Evolutionary conservation across 306 rosid genomes (phyloP), one percentile per base, ranked within the genome.

Genomic region (Castanea sativa): DNA sequence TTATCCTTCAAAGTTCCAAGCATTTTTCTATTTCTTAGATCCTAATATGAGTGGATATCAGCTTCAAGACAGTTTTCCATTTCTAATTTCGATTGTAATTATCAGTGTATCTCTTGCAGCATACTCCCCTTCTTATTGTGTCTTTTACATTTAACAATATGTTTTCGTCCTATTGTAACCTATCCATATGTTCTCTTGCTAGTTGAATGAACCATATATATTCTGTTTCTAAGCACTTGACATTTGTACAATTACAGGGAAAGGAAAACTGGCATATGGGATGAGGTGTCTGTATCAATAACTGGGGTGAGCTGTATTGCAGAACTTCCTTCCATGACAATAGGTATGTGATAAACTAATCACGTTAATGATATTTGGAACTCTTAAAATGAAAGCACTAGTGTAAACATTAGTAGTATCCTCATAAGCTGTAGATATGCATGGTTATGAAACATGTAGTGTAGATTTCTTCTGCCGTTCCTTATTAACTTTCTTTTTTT

Each of bases 211-310:
- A 53, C 63, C 14, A 11, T 3, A 19, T 73, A 73, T 29, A 63
- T 38, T 75, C 51, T 74, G 49, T 73, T 55, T 73, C 60, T 80
- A 71, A 83, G 81, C 78, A 55, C 55, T 53, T 85, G 74, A 73
- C 49, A 60, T 69, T 78, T 72, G 41, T 76, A 69, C 51, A 18
- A 76, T 79, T 81, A 78, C 92, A 92, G 97, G 86, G 98, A 94
- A 87, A 87, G 97, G 81, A 94, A 94, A 86, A 92, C 98, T 21
- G 97, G 98, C 86, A 90, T 94, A 84, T 94, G 98, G 98, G 98
- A 94, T 85, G 97, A 92, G 77, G 97, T 92, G 65, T 92, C 97
- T 59, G 52, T 92, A 71, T 87, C 88, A 43, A 81, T 78, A 77
- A 91, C 91, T n/a, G 95, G 97, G 98, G 97, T 94, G 86, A 88